Base-by-base conservation (phyloP, 768 basidiomycete genomes). In the Lactarius psammicola region DNA sequence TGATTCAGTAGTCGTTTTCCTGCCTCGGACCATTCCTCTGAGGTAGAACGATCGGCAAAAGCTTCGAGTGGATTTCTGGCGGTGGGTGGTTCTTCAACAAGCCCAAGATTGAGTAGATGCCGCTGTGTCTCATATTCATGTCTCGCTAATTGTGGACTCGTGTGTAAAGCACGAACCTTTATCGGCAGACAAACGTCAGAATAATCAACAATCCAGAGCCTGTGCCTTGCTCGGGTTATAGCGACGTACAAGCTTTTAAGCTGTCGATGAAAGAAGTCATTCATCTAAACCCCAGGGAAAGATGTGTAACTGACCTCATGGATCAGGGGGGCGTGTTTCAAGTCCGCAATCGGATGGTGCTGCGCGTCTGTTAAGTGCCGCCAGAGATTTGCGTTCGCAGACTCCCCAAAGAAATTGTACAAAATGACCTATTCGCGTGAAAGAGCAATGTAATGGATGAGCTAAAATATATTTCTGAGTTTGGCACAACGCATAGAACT, bases 341-440 rank as follows among this genome's bases (percentile, higher is more conserved):
- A 28, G 18, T 64, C 68, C 0, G 2, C 17, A 26, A 62, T 1
- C 44, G 36, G 46, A 33, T 31, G 11, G 17, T 17, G 11, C 17
- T 55, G 38, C 3, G 28, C 56, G 26, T 49, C 26, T 11, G 53
- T 42, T 11, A 69, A 42, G 30, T 67, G 40, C 8, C 55, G 33
- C 68, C 68, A 69, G 23, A 59, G 58, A 5, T 31, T 51, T 38
- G 81, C 80, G 2, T 83, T 74, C 0, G 71, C 69, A 0, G 90
- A 91, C 68, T 88, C 87, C 30, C 83, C 80, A 69, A 91, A 92
- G 75, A 90, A 90, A 67, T 92, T 85, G 70, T 86, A 90, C 11
- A 92, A 70, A 3, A 92, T 77, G 4, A 92, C 88, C 88, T 90
- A 63, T 0, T 5, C 54, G 46, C 31, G 11, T 23, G 31, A 2